Conservation (phyloP, 1,284 basidiomycete genomes). For the Inonotus obliquus region DNA sequence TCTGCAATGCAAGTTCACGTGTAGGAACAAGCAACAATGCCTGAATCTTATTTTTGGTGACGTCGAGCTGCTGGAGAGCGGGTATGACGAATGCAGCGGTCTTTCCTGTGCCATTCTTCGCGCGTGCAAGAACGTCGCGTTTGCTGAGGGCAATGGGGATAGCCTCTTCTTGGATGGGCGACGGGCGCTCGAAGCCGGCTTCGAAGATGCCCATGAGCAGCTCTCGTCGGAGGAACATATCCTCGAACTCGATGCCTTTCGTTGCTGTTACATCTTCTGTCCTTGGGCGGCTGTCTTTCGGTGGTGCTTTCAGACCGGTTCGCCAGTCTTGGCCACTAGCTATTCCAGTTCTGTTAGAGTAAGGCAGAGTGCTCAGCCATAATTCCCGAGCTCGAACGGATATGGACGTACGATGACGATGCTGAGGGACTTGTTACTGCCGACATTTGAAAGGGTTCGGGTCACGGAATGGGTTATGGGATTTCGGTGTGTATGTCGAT, state of each 20-base stretch:
- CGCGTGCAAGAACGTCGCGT: conserved; percentile 89
- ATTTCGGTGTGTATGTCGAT: not conserved
- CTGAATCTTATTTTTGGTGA: conserved; percentile 87
- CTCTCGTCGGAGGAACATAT: conserved; percentile 59
- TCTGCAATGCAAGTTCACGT: conserved; percentile 93
- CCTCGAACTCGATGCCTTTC: conserved; percentile 89
- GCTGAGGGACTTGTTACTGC: conserved; percentile 16
- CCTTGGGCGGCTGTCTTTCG: conserved; percentile 88
- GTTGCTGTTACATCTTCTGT: conserved; percentile 93
- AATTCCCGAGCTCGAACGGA: not conserved
- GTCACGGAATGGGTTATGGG: not conserved
- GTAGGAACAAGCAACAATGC: conserved; percentile 92
- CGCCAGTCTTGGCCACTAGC: conserved; percentile 54
- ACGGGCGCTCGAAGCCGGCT: conserved; percentile 95
- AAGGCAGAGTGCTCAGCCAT: not conserved
- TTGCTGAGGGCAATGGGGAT: conserved; percentile 85
- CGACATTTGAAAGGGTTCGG: conserved; percentile 6
- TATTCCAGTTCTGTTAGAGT: not conserved
- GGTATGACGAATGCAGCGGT: conserved; percentile 99
- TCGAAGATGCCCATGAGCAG: conserved; percentile 88
- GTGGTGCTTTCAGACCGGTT: conserved; percentile 73
- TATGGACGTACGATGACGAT: conserved; percentile 15
- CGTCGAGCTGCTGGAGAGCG: conserved; percentile 89
- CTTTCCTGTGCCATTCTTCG: conserved; percentile 91
- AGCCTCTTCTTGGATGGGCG: conserved; percentile 98